A percentile compares a stretch with the other conserved stretches of the same genome.
Evolutionary conservation across 2,329 filamentous ascomycete genomes (phyloP).

Genomic region (Phyllosticta citriasiana): DNA sequence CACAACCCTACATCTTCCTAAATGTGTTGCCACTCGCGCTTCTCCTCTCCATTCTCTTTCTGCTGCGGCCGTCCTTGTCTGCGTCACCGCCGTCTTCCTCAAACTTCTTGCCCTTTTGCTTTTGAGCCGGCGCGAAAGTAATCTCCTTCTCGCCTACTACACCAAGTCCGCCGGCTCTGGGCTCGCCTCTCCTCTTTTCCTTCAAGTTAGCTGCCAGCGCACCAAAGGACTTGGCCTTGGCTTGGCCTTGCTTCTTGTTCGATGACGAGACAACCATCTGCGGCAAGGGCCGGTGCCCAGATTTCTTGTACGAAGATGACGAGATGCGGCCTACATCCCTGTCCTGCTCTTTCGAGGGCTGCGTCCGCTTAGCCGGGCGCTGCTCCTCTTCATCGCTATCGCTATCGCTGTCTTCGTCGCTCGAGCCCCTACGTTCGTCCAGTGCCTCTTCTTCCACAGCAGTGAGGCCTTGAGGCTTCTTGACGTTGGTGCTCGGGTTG

Average conservation of each 20-base stretch:
- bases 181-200: constrained; percentile 17
- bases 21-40: constrained; percentile 72
- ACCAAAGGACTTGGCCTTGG: constrained; percentile 48
- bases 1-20: constrained; percentile 45
- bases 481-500: constrained; percentile 67
- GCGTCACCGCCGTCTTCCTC: constrained; percentile 22
- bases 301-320: constrained; percentile 54
- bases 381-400: constrained; percentile 24
- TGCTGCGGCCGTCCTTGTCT: constrained; percentile 11
- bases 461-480: constrained; percentile 40
- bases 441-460: constrained; percentile 52
- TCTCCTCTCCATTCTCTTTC: constrained; percentile 43
- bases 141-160: constrained; percentile 51
- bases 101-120: constrained; percentile 26
- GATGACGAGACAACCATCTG: constrained; percentile 50
- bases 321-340: constrained; percentile 47
- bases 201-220: constrained; percentile 38
- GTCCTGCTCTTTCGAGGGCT: constrained; percentile 20
- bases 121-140: constrained; percentile 58
- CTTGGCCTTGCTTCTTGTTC: constrained; percentile 23
- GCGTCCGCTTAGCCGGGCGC: constrained; percentile 11
- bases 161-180: constrained; percentile 16
- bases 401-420: constrained; percentile 22
- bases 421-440: constrained; percentile 29
- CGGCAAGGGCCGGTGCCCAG: constrained; percentile 38